Base-by-base conservation (phyloP, 176 grass and related monocot genomes). In the Rhynchospora tenuis region DNA sequence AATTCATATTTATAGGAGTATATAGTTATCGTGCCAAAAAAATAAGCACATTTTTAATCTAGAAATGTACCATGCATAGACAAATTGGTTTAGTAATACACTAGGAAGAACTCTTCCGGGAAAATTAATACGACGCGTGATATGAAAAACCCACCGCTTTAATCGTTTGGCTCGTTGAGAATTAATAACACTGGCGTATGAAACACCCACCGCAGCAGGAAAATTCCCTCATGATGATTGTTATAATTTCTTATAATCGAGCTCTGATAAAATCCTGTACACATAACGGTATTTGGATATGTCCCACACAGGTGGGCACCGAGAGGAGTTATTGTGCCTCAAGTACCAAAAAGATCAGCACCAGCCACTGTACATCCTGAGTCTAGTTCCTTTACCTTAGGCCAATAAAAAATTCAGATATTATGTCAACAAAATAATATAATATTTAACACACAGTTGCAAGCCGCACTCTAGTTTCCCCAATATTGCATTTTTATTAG, bases 341-440 rank as follows among this genome's bases (percentile, higher is more conserved):
- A 92, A 95, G 87, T 90, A 89, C 93, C 90, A 84, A 95, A 92
- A 95, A 78, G 90, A 95, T 95, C 84, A 92, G 74, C 79, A 87
- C 76, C 82, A 84, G 50, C 70, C 76, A 73, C 88, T 86, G 88
- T 83, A 65, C 83, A 12, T 85, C 90, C 81, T 81, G 64, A 86
- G 64, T 89, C 89, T 50, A 83, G 48, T 77, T 75, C 33, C 68
- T 64, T 52, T 86, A 86, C 51, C 82, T 84, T 84, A 84, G 64
- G 50, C 67, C 82, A 65, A 63, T 81, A 79, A 82, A 89, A 85
- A 10, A 48, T 59, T 27, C 48, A 64, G 57, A 64, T 13, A 31
- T 44, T 76, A 45, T 65, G 38, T 45, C 58, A 33, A 82, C 42
- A 63, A 67, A 67, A 67, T 13, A 29, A 82, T 66, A 51, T 38